phyloP scores from a whole-genome alignment of 352 stramenopile species.

The Globisporangium takayamanum region DNA sequence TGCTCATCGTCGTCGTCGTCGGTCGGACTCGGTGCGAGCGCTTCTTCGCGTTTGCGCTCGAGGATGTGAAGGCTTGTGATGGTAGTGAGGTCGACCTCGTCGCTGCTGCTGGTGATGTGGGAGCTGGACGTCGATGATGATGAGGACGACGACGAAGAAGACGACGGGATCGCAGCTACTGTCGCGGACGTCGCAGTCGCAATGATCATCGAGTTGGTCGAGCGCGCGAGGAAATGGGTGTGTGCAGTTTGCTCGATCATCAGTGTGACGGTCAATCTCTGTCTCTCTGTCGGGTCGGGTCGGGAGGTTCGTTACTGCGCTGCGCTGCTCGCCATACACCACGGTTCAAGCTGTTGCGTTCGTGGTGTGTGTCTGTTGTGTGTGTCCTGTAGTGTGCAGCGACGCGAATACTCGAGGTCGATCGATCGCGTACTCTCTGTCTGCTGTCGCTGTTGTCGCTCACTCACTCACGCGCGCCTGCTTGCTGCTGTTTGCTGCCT shows the following conservation, averaged over 20 bases:
- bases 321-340: not conserved
- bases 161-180: slow-evolving; percentile 5
- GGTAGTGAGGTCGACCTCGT: slow-evolving; percentile 12
- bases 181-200: slow-evolving; percentile 1
- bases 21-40: slow-evolving; percentile 6
- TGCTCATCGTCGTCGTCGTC: slow-evolving; percentile 4
- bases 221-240: slow-evolving; percentile 7
- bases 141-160: not conserved
- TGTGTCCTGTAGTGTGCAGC: too few relatives aligned
- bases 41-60: slow-evolving; percentile 12
- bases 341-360: too few relatives aligned
- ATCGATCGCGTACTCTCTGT: too few relatives aligned
- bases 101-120: slow-evolving; percentile 7
- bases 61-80: slow-evolving; percentile 6
- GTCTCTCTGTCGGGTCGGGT: not conserved
- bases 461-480: not conserved
- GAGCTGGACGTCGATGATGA: not conserved
- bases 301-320: not conserved
- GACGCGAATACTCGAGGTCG: too few relatives aligned
- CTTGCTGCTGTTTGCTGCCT: not conserved
- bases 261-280: not conserved
- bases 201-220: slow-evolving; percentile 2
- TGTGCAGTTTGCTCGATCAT: slow-evolving; percentile 13
- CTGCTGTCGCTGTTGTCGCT: not conserved
- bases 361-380: too few relatives aligned